These are phyloP conservation scores for Cladosporium halotolerans DNA, from an alignment of 2,329 filamentous ascomycete species.

Conservation along the genomic window DNA sequence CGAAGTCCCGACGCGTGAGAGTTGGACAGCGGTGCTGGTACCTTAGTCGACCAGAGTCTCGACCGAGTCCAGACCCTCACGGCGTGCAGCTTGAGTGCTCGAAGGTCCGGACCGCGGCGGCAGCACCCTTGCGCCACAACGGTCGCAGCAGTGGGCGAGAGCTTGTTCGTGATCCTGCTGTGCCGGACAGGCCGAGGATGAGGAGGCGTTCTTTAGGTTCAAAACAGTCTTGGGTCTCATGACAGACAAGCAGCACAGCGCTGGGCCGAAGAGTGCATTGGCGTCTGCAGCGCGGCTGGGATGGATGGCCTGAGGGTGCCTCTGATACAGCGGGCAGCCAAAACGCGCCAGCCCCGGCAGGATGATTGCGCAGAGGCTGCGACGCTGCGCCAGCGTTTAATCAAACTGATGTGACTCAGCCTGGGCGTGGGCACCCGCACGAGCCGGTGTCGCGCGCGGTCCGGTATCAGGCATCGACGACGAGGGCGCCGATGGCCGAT, in stretches of 20 bases:
- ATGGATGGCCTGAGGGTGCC: background rate
- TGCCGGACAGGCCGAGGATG: background rate
- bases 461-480: background rate
- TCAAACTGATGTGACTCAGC: background rate
- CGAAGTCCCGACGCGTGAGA: background rate
- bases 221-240: background rate
- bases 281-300: background rate
- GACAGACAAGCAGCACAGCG: background rate
- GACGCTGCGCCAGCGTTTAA: background rate
- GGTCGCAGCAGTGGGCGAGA: background rate
- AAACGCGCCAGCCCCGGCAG: background rate
- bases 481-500: background rate
- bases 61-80: slow-evolving; percentile 1
- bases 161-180: background rate
- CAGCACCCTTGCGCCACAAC: background rate
- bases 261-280: background rate
- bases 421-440: no score
- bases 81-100: background rate
- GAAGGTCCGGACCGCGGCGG: slow-evolving; percentile 1
- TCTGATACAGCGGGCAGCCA: background rate
- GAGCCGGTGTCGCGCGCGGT: no score
- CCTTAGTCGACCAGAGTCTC: background rate
- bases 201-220: slow-evolving; percentile 1
- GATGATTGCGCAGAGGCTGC: background rate
- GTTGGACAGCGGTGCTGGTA: background rate